Conservation (phyloP, 306 rosid genomes). For the Begonia fuchsioides region DNA sequence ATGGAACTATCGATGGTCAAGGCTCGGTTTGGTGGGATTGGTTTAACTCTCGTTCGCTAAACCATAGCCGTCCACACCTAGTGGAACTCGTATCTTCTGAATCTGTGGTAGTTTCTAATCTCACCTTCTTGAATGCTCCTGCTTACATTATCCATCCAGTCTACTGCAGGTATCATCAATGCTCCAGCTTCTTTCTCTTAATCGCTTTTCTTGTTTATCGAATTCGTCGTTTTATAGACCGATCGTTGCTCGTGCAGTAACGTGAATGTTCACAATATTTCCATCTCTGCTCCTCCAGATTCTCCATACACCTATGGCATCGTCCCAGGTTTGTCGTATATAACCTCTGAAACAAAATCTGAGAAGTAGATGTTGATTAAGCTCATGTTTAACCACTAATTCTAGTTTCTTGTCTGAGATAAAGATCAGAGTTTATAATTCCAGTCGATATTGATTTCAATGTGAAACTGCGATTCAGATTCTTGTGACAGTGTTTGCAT, state of each 20-base stretch:
- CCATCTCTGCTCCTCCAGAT: slow-evolving; percentile 60
- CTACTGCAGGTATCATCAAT: slow-evolving; percentile 63
- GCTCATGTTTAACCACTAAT: too few relatives aligned
- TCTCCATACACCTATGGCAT: slow-evolving; percentile 78
- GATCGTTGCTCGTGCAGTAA: slow-evolving; percentile 34
- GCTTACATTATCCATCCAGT: slow-evolving; percentile 84
- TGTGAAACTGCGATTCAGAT: slow-evolving; percentile 27
- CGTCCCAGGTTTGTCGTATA: slow-evolving; percentile 70
- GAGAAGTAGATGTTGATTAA: too few relatives aligned
- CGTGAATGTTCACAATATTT: slow-evolving; percentile 67
- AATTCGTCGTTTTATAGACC: background rate
- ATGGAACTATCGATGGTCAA: slow-evolving; percentile 85
- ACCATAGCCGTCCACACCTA: slow-evolving; percentile 89
- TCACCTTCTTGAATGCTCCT: slow-evolving; percentile 80
- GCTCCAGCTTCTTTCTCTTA: slow-evolving; percentile 3
- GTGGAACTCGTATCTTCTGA: slow-evolving; percentile 58
- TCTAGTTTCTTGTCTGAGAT: too few relatives aligned
- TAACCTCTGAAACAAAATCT: too few relatives aligned
- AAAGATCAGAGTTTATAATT: too few relatives aligned
- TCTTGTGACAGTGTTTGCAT: slow-evolving; percentile 80
- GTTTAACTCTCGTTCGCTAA: slow-evolving; percentile 53
- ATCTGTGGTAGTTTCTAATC: slow-evolving; percentile 72
- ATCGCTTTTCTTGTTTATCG: background rate
- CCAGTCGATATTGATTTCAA: too few relatives aligned
- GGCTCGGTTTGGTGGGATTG: slow-evolving; percentile 94